Percentiles rank a stretch among this genome's conserved stretches.
These are phyloP conservation scores for Carex pumila DNA, from an alignment of 176 grass and related monocot species.

Conservation along the genomic window DNA sequence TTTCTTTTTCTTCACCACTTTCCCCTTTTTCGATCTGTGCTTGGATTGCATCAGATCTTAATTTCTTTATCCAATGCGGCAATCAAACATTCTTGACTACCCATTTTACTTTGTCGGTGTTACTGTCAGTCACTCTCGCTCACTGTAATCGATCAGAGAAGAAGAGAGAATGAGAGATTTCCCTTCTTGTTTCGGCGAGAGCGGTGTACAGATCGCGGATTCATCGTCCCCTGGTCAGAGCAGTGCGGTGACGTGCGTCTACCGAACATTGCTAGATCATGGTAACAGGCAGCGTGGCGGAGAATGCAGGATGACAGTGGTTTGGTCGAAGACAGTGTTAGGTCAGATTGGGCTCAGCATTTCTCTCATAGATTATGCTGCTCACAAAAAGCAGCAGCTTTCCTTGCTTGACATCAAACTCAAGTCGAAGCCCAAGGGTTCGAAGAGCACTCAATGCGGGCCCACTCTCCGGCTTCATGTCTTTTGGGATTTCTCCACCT, in stretches of 20 bases:
- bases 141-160: background rate
- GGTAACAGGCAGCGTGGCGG: background rate
- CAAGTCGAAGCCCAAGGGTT: slow-evolving; percentile 45
- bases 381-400: slow-evolving; percentile 2
- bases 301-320: slow-evolving; percentile 55
- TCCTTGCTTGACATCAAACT: slow-evolving; percentile 70
- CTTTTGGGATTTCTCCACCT: slow-evolving; percentile 61
- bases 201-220: slow-evolving; percentile 67
- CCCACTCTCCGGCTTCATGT: slow-evolving; percentile 32
- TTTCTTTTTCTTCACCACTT: background rate
- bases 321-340: slow-evolving; percentile 69
- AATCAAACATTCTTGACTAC: background rate
- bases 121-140: too few species aligned
- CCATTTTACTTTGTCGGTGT: background rate
- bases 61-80: background rate
- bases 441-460: slow-evolving; percentile 22
- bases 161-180: slow-evolving; percentile 48
- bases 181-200: slow-evolving; percentile 88
- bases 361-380: slow-evolving; percentile 32
- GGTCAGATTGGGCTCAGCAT: slow-evolving; percentile 54
- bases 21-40: background rate
- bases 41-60: too few species aligned
- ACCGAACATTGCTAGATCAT: slow-evolving; percentile 26
- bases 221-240: slow-evolving; percentile 29
- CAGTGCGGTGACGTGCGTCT: slow-evolving; percentile 65